Percentiles rank a stretch among this genome's conserved stretches.
These are phyloP conservation scores for Tetrastigma voinierianum DNA, from an alignment of 164 flowering plant species.

Conservation along the genomic window DNA sequence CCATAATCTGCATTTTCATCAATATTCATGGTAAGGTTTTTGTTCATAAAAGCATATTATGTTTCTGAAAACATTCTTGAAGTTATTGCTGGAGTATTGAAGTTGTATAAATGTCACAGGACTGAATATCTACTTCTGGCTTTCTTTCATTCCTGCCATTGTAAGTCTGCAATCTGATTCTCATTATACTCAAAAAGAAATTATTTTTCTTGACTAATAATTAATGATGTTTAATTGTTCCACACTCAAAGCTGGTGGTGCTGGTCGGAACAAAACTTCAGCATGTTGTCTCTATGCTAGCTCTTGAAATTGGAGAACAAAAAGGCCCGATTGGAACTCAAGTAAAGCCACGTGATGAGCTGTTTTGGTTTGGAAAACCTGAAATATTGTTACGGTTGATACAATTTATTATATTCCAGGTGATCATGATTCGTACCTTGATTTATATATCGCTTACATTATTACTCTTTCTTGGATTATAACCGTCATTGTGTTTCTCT, in stretches of 20 bases:
- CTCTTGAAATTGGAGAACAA: conserved; percentile 72
- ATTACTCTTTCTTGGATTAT: background rate
- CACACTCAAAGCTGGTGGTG: conserved; percentile 65
- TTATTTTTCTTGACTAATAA: conserved; percentile 21
- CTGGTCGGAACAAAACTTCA: conserved; percentile 93
- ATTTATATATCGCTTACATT: background rate
- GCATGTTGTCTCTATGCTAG: conserved; percentile 85
- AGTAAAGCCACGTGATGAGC: conserved; percentile 87
- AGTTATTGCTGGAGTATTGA: background rate
- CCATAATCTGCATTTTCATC: conserved; percentile 83
- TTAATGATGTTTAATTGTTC: background rate
- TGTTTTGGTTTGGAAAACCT: conserved; percentile 95
- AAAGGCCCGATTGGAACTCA: conserved; percentile 44
- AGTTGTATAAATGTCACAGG: conserved; percentile 49
- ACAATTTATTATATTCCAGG: conserved; percentile 97
- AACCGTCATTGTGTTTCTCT: conserved; percentile 10
- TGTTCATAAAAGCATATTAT: background rate
- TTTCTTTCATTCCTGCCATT: conserved; percentile 87
- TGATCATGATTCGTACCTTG: conserved; percentile 43
- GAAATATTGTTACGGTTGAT: conserved; percentile 66
- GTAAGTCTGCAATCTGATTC: conserved; percentile 42
- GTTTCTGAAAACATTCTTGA: background rate
- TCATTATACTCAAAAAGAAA: background rate
- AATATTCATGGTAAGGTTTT: conserved; percentile 77
- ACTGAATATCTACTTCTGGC: conserved; percentile 88